phyloP scores from a whole-genome alignment of 352 stramenopile species.

The Pythium brachiatum region DNA sequence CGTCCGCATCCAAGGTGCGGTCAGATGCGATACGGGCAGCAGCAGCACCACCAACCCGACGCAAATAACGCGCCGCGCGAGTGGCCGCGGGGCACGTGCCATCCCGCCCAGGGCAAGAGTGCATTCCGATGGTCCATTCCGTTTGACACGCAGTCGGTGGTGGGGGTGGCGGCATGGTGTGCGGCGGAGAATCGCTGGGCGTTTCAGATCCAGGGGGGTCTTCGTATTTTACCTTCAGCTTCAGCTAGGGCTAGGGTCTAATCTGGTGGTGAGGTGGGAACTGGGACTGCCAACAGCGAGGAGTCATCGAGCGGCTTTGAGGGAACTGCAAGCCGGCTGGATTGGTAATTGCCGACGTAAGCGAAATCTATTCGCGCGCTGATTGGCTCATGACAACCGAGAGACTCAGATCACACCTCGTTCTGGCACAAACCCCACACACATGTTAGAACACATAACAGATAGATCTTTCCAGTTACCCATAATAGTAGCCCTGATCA shows the following conservation, averaged over 20 bases:
- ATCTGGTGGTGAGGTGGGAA: slow-evolving; percentile 35
- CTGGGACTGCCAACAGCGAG: slow-evolving; percentile 17
- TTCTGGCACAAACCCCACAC: slow-evolving; percentile 13
- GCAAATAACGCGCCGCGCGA: slow-evolving; percentile 1
- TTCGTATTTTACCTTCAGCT: slow-evolving; percentile 21
- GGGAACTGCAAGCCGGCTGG: slow-evolving; percentile 19
- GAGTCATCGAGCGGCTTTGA: slow-evolving; percentile 28
- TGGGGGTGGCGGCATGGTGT: not conserved
- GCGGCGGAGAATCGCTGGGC: slow-evolving; percentile 10
- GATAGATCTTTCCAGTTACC: too few species aligned
- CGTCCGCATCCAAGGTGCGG: not conserved
- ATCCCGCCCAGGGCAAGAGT: not conserved
- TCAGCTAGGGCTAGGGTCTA: slow-evolving; percentile 28
- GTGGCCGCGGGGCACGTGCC: not conserved
- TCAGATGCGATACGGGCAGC: not conserved
- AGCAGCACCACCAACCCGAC: not conserved
- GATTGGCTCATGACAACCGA: slow-evolving; percentile 21
- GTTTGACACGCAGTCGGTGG: slow-evolving; percentile 23
- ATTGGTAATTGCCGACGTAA: slow-evolving; percentile 19
- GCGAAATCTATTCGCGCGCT: slow-evolving; percentile 27
- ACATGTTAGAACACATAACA: not conserved
- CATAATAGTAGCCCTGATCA: not conserved
- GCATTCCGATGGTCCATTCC: slow-evolving; percentile 21
- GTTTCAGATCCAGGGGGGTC: slow-evolving; percentile 18
- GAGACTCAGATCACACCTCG: not conserved